Evolutionary conservation across 768 basidiomycete genomes (phyloP).

Genomic region (Leccinellum albellum): DNA sequence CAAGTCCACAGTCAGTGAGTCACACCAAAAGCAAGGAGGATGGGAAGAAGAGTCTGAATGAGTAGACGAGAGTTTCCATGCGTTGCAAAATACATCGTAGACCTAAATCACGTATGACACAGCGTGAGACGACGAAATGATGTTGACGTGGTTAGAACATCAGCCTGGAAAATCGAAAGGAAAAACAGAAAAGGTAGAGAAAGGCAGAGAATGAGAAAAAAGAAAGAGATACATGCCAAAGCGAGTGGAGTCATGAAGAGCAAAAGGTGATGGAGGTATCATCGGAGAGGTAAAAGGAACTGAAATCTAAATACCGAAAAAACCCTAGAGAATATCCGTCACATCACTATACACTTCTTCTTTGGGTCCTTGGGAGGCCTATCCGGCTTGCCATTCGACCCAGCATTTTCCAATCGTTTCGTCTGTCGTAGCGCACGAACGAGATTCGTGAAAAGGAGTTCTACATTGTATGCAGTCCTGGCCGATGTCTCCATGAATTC

Average conservation of each 20-base stretch:
- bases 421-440: constrained; percentile 80
- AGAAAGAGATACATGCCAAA: constrained; percentile 23
- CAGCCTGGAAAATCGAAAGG: constrained; percentile 30
- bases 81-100: constrained; percentile 38
- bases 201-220: not conserved
- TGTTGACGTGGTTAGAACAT: constrained; percentile 31
- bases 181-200: constrained; percentile 18
- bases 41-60: constrained; percentile 6
- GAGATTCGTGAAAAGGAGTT: constrained; percentile 82
- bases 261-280: constrained; percentile 60
- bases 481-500: constrained; percentile 97
- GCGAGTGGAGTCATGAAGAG: constrained; percentile 26
- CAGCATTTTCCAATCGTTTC: constrained; percentile 44
- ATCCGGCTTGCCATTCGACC: constrained; percentile 36
- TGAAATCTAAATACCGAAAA: constrained; percentile 61
- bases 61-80: constrained; percentile 30
- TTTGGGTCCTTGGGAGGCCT: constrained; percentile 43
- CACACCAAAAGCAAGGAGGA: not conserved
- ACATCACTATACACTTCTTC: constrained; percentile 77
- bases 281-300: constrained; percentile 69
- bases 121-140: constrained; percentile 35
- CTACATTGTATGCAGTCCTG: constrained; percentile 90
- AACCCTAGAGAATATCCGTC: constrained; percentile 59
- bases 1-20: constrained; percentile 5
- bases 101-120: constrained; percentile 40